phyloP scores from a whole-genome alignment of 148 eudicot species.

The Pharnaceum exiguum region DNA sequence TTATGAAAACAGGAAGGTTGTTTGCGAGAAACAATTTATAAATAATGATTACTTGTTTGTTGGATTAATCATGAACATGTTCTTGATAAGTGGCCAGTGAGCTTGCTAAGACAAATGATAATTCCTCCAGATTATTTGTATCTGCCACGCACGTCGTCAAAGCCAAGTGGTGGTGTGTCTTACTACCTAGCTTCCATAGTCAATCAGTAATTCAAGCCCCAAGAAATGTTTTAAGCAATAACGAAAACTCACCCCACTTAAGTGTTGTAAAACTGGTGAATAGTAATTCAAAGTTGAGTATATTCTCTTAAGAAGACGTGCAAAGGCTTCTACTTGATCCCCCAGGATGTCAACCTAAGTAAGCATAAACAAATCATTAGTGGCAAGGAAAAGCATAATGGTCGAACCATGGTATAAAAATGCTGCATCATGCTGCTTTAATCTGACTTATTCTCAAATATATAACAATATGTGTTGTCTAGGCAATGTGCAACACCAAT shows the following conservation, averaged over 20 bases:
- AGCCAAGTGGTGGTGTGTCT: too few species aligned
- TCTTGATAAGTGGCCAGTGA: too few species aligned
- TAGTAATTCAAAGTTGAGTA: constrained; percentile 33
- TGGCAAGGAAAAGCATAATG: background rate
- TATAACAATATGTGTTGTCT: background rate
- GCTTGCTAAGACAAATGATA: too few species aligned
- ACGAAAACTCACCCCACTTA: constrained; percentile 31
- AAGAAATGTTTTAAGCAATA: background rate
- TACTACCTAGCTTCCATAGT: too few species aligned
- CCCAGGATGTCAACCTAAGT: constrained; percentile 71
- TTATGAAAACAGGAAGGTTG: too few species aligned
- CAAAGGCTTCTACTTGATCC: constrained; percentile 62
- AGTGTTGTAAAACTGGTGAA: constrained; percentile 38
- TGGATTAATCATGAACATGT: too few species aligned
- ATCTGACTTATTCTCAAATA: background rate
- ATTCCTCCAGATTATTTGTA: too few species aligned
- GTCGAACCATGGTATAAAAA: background rate
- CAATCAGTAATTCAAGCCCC: background rate
- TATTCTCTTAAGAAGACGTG: constrained; percentile 46
- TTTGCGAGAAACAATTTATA: too few species aligned
- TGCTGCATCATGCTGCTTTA: background rate
- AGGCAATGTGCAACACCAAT: background rate
- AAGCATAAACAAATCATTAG: background rate
- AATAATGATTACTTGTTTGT: too few species aligned
- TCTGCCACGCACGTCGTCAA: too few species aligned